Evolutionary conservation across 2,329 filamentous ascomycete genomes (phyloP).

Genomic region (Neofusicoccum umdonicola): DNA sequence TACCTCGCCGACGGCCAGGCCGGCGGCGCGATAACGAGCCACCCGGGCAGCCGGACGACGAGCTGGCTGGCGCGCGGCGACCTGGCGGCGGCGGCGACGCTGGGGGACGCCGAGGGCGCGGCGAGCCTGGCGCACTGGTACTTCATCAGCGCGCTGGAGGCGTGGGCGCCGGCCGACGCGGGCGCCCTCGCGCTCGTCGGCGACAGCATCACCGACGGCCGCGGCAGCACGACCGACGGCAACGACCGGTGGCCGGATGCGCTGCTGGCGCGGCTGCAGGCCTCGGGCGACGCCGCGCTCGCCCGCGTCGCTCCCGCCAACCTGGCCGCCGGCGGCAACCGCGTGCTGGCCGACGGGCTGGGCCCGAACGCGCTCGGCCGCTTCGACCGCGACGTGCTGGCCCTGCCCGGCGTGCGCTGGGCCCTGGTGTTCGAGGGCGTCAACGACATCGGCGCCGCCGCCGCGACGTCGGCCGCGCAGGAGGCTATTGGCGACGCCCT

Average conservation of each 20-base stretch:
- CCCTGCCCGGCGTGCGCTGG: constrained; percentile 57
- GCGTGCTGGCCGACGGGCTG: constrained; percentile 57
- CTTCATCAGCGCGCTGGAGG: constrained; percentile 59
- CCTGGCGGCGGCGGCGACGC: constrained; percentile 48
- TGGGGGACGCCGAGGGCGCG: constrained; percentile 41
- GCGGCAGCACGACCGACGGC: constrained; percentile 57
- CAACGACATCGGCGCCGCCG: constrained; percentile 62
- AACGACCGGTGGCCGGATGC: constrained; percentile 53
- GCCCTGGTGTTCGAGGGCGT: constrained; percentile 67
- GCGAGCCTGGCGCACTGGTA: constrained; percentile 46
- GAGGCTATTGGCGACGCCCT: constrained; percentile 49
- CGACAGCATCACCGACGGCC: constrained; percentile 65
- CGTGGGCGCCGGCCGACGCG: constrained; percentile 45
- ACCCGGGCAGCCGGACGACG: constrained; percentile 64
- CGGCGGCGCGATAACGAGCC: constrained; percentile 58
- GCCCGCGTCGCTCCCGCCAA: constrained; percentile 58
- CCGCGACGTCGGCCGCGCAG: constrained; percentile 46
- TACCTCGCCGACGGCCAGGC: constrained; percentile 58
- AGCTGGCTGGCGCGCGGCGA: constrained; percentile 61
- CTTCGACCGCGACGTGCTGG: constrained; percentile 63
- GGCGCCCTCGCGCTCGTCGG: constrained; percentile 57
- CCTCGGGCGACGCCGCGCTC: constrained; percentile 43
- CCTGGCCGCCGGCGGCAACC: constrained; percentile 68
- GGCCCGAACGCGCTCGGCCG: constrained; percentile 61
- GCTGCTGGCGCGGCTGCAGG: constrained; percentile 1